Percentiles rank a stretch among this genome's conserved stretches.
phyloP scores from a whole-genome alignment of 768 basidiomycete genomes.

The Boletellus emodensis region DNA sequence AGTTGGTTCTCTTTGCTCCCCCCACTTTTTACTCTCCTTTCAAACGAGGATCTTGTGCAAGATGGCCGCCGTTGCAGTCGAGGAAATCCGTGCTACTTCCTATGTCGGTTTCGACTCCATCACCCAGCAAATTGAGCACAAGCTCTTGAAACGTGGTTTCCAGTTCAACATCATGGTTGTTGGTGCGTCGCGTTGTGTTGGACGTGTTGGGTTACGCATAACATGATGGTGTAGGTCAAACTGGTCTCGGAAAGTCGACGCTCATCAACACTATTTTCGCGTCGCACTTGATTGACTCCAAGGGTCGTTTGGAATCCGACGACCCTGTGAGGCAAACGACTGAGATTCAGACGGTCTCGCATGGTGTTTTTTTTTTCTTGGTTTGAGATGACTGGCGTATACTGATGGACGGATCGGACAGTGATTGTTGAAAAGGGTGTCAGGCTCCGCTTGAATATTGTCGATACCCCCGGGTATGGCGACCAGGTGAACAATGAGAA shows the following conservation, averaged over 20 bases:
- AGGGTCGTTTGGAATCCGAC: conserved; percentile 85
- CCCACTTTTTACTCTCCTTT: conserved; percentile 16
- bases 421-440: conserved; percentile 97
- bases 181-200: conserved; percentile 50
- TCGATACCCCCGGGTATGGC: conserved; percentile 97
- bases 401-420: conserved; percentile 30
- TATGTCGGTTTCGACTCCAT: conserved; percentile 99
- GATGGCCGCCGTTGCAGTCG: conserved; percentile 46
- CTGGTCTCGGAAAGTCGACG: conserved; percentile 97
- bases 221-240: conserved; percentile 64
- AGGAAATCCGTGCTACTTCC: conserved; percentile 85
- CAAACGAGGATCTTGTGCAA: conserved; percentile 7
- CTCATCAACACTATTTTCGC: conserved; percentile 99
- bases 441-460: conserved; percentile 90
- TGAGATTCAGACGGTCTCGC: conserved; percentile 91
- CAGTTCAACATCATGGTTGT: conserved; percentile 99
- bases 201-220: neutral
- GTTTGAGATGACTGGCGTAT: neutral
- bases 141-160: conserved; percentile 97
- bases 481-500: conserved; percentile 99
- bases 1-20: conserved; percentile 16
- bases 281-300: conserved; percentile 95
- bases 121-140: conserved; percentile 97
- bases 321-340: conserved; percentile 94
- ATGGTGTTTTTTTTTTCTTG: conserved; percentile 55